A percentile compares a stretch with the other conserved stretches of the same genome.
Evolutionary conservation across 495 filamentous ascomycete species (phyloP).

Genomic region (Penicillium angulare): DNA sequence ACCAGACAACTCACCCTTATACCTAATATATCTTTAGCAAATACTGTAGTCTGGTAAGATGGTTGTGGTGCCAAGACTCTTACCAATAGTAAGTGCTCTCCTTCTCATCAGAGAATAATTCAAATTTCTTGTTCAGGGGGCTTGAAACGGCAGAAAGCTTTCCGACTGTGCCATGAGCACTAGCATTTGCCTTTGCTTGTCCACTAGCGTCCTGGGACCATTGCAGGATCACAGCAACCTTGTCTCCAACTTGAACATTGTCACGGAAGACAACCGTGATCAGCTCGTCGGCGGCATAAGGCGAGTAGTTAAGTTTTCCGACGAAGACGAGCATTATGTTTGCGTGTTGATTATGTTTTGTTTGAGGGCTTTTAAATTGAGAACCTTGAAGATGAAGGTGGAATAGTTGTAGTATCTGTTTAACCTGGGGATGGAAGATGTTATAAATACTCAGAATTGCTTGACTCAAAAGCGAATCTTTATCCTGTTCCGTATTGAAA

Average conservation of each 20-base stretch:
- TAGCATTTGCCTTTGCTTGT: neutral
- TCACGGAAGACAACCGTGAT: neutral
- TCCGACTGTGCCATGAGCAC: neutral
- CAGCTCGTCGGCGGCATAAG: neutral
- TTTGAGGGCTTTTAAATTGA: neutral
- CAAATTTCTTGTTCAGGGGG: neutral
- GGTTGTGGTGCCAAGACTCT: neutral
- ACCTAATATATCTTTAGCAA: neutral
- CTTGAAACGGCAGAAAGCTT: neutral
- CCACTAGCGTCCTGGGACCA: neutral
- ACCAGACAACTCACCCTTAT: neutral
- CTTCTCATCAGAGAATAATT: neutral
- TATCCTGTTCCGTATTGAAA: no score
- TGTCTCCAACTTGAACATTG: neutral
- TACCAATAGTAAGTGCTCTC: neutral
- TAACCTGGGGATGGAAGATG: no score
- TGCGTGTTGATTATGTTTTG: neutral
- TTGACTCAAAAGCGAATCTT: no score
- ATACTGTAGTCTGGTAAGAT: neutral
- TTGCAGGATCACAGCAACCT: neutral
- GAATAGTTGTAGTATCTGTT: no score
- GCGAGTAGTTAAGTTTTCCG: neutral
- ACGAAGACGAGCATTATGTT: constrained; percentile 1
- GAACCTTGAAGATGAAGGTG: no score
- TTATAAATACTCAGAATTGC: no score